Base-by-base conservation (phyloP, 2,329 filamentous ascomycete species). In the Trichophyton verrucosum region DNA sequence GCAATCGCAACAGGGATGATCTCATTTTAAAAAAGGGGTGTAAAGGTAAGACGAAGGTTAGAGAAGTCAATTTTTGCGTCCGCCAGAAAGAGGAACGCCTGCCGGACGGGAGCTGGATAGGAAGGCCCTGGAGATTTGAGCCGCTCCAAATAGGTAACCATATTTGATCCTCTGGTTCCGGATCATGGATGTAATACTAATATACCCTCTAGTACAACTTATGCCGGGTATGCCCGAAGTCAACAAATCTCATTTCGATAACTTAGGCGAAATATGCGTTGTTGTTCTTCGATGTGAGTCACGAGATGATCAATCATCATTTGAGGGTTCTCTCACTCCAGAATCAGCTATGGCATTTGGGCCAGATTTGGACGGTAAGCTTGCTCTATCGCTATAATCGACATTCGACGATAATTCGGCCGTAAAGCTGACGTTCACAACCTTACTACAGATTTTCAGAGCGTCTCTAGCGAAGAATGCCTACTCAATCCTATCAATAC, bases 81-180 rank as follows among this genome's bases (percentile, higher is more conserved):
- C 74, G 80, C 1, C 80, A 83, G 68, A 81, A 81, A 65, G 81
- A 83, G 65, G 77, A 80, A 63, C 74, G 72, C 62, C 69, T 71
- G n/a, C 67, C 67, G 2, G 73, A 77, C 64, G 78, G 78, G 3
- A 70, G 66, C 4, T 81, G 80, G 68, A 70, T 81, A 61, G 80
- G 77, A 0, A 74, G 78, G 9, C 76, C 78, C 44, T 83, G 81
- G 81, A 74, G 73, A 3, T 83, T 83, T 64, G 75, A 78, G 49
- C 74, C 75, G 47, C 71, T 81, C 24, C 75, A 78, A 53, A 74
- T 75, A 61, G 73, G 80, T 81, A 66, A 64, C 72, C 46, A 46
- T 27, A n/a, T 59, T 17, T 27, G 3, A 60, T 38, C 8, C 9
- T 59, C 6, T 17, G 44, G 36, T 38, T 38, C 33, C 11, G 7